Conservation (phyloP, 495 filamentous ascomycete species). For the Podospora sp. region DNA sequence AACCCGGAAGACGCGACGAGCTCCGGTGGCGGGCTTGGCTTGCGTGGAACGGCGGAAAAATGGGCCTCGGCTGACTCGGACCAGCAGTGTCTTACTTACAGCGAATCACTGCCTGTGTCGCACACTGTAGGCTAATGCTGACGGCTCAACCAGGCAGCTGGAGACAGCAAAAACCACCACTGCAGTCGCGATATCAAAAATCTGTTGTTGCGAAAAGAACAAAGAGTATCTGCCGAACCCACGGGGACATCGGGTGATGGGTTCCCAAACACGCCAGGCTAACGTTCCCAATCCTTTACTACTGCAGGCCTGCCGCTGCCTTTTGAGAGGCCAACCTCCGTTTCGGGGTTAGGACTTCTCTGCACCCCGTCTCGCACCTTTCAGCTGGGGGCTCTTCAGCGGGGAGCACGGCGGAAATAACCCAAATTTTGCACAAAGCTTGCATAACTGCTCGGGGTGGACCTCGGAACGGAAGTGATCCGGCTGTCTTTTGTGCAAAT, state of each 20-base stretch:
- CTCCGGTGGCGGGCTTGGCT: slow-evolving; percentile 9
- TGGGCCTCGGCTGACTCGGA: background rate
- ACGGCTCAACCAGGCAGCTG: background rate
- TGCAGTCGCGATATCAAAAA: background rate
- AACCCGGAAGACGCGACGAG: background rate
- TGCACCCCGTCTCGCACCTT: background rate
- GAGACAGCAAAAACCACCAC: background rate
- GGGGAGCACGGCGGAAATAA: background rate
- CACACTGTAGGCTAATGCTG: background rate
- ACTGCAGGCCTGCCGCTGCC: background rate
- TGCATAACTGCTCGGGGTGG: background rate
- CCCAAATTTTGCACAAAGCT: background rate
- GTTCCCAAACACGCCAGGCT: background rate
- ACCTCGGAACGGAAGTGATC: background rate
- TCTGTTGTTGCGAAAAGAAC: background rate
- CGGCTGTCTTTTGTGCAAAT: background rate
- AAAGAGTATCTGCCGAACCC: background rate
- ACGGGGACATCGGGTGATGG: background rate
- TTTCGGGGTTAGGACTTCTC: background rate
- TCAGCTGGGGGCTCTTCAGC: background rate
- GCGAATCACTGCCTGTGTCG: background rate
- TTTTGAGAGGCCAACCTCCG: background rate
- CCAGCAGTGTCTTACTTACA: background rate
- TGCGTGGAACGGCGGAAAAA: background rate
- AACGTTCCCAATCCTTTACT: background rate